Evolutionary conservation across 2,329 filamentous ascomycete genomes (phyloP), one percentile per base, ranked within the genome.

Genomic region (Cadophora sp.): DNA sequence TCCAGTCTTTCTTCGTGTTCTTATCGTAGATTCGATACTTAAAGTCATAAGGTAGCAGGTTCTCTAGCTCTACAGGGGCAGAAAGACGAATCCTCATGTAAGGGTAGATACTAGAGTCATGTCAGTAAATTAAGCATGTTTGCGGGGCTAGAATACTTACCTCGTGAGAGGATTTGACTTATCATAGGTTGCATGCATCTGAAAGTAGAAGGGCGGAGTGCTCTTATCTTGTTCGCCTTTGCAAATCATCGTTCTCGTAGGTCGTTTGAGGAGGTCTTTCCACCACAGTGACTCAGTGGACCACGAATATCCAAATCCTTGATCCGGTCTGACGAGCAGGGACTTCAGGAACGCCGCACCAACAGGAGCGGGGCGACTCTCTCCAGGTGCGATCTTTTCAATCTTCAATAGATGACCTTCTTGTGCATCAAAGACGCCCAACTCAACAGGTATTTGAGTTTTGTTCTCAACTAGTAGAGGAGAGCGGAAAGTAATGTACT

Each of bases 21-120:
- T 97, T 97, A 83, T 99, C 96, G 77, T 98, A 99, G 65, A 99
- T 98, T 65, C 95, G 90, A 79, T 99, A 99, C 80, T 99, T 98
- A 88, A 99, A 99, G 80, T 99, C 96, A 77, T 96, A 98, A 0
- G 96, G 96, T 46, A 99, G 82, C 53, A 99, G 83, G 73, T 99
- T 99, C 79, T 99, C 95, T 4, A 99, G 86, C 61, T 97, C 95
- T 16, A 99, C 89, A 0, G 97, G 96, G 0, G 96, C 95, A 27
- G 93, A 97, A 2, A 99, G 86, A 73, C 94, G 92, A 72, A 99
- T 86, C 68, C 89, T 90, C 96, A 99, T 98, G 79, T 96, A 96
- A 0, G 96, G 96, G 77, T 99, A 99, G 69, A 91, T 87, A 67
- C 90, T 92, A 68, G 9, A 22, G 19, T 24, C 26, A 53, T 50